A percentile compares a stretch with the other conserved stretches of the same genome.
Conservation (phyloP, 257 asterid genomes). For the Plantago elongata region DNA sequence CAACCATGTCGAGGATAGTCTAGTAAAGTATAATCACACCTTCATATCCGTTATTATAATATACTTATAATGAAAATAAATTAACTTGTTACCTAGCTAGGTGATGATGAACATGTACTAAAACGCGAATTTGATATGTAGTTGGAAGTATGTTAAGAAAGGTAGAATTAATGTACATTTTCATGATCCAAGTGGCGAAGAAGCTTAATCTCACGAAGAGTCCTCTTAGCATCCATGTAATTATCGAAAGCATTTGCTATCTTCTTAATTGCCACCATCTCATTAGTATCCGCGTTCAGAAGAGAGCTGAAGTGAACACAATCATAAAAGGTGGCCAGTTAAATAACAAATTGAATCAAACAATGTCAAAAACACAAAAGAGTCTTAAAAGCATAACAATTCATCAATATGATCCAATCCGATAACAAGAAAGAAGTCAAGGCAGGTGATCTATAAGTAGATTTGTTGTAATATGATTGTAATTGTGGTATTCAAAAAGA, state of each 20-base stretch:
- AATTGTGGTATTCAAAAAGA: no score
- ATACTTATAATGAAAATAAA: no score
- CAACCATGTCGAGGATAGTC: no score
- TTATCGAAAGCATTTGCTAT: slow-evolving; percentile 89
- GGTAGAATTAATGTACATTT: slow-evolving; percentile 46
- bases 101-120: no score
- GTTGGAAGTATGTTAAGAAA: not conserved
- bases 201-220: slow-evolving; percentile 91
- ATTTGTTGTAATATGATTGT: no score
- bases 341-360: not conserved
- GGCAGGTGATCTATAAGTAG: no score
- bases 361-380: not conserved
- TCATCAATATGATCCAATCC: not conserved
- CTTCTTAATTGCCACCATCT: slow-evolving; percentile 96
- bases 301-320: slow-evolving; percentile 61
- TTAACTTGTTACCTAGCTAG: no score
- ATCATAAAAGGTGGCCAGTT: no score
- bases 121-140: not conserved
- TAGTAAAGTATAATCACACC: no score
- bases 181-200: slow-evolving; percentile 96
- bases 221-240: slow-evolving; percentile 91
- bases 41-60: no score
- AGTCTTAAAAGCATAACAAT: not conserved
- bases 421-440: not conserved
- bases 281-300: slow-evolving; percentile 75